These are phyloP conservation scores for Phytophthora cactorum DNA, from an alignment of 352 stramenopile genomes.

Conservation along the genomic window DNA sequence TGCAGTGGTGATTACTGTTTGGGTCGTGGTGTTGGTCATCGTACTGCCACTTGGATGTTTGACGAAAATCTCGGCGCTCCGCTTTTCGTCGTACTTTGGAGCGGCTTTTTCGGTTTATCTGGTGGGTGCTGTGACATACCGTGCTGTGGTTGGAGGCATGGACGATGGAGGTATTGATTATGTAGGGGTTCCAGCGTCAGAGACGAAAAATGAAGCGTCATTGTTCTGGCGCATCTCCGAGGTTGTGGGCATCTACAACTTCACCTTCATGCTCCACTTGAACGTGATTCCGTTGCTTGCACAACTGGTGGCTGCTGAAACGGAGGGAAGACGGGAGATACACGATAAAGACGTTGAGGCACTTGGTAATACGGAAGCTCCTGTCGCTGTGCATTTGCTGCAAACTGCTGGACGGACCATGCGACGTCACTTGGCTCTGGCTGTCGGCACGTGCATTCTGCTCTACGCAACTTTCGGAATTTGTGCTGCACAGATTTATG, in stretches of 20 bases:
- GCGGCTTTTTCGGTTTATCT: constrained; percentile 78
- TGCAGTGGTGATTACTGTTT: constrained; percentile 49
- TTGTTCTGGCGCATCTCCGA: constrained; percentile 63
- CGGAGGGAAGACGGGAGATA: constrained; percentile 10
- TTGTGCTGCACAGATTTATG: constrained; percentile 69
- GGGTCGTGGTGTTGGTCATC: constrained; percentile 64
- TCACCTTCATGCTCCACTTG: constrained; percentile 84
- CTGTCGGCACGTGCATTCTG: constrained; percentile 51
- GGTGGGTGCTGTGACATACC: constrained; percentile 65
- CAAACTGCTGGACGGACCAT: constrained; percentile 42
- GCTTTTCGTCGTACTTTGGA: constrained; percentile 78
- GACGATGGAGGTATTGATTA: constrained; percentile 1
- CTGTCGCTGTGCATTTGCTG: constrained; percentile 21
- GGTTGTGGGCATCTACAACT: constrained; percentile 84
- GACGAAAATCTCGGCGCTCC: constrained; percentile 75
- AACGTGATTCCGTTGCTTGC: constrained; percentile 79
- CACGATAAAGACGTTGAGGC: constrained; percentile 17
- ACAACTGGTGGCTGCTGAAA: constrained; percentile 52
- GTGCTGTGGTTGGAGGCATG: constrained; percentile 34
- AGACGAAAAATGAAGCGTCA: constrained; percentile 8
- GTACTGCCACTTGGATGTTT: constrained; percentile 71
- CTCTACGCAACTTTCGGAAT: constrained; percentile 74
- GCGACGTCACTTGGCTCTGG: constrained; percentile 51
- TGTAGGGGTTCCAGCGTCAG: not conserved
- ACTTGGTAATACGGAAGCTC: constrained; percentile 14